Conservation (phyloP, 169 alveolate genomes). For the Toxoplasma gondii region DNA sequence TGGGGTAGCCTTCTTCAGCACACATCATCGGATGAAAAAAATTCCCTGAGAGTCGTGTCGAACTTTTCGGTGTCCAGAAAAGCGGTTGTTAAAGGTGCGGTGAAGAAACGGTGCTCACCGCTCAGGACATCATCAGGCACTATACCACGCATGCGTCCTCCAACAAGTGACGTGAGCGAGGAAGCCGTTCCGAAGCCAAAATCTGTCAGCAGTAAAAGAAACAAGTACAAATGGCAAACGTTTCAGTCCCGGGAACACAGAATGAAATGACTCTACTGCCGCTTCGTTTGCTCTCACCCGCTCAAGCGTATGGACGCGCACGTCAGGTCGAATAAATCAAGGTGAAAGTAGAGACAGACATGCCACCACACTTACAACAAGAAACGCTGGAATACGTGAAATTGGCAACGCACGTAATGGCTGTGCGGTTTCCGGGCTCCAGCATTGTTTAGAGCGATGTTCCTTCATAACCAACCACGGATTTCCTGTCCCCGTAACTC, state of each 20-base stretch:
- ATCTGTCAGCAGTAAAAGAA: neutral
- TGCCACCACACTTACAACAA: neutral
- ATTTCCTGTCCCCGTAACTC: too few relatives aligned
- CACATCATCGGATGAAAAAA: neutral
- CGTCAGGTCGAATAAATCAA: too few relatives aligned
- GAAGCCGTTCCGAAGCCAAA: neutral
- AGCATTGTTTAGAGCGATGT: too few relatives aligned
- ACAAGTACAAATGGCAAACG: neutral
- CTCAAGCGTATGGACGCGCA: too few relatives aligned
- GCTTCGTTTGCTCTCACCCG: too few relatives aligned
- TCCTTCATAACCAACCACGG: too few relatives aligned
- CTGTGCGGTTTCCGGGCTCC: too few relatives aligned
- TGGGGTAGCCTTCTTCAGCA: neutral
- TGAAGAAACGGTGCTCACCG: conserved; percentile 13
- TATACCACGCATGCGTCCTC: neutral
- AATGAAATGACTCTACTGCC: too few relatives aligned
- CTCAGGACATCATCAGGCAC: neutral
- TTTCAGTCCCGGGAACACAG: neutral
- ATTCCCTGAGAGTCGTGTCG: neutral
- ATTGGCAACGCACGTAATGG: too few relatives aligned
- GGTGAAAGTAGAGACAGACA: neutral
- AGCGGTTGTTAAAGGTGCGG: conserved; percentile 2
- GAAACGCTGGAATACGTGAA: too few relatives aligned
- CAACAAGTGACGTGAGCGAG: neutral
- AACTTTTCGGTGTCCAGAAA: neutral